Evolutionary conservation across 1,139 yeast genomes (phyloP).

Genomic region (Kurtzmaniella quercitrusa): DNA sequence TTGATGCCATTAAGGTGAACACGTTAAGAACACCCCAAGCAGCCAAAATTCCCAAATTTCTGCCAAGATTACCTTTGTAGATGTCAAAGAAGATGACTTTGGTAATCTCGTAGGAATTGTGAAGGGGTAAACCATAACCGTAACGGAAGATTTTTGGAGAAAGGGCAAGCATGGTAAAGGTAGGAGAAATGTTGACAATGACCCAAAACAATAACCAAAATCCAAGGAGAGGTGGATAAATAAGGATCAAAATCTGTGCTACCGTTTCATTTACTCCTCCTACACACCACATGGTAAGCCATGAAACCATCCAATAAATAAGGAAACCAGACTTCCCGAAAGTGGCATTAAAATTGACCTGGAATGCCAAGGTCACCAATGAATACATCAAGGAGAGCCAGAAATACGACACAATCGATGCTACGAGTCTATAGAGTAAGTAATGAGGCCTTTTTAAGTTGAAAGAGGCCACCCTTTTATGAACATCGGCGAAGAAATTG

Average conservation of each 20-base stretch:
- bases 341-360: constrained; percentile 34
- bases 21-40: constrained; percentile 31
- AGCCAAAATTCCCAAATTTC: constrained; percentile 31
- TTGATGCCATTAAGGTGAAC: constrained; percentile 38
- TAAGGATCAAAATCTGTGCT: constrained; percentile 27
- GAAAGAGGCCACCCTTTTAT: constrained; percentile 37
- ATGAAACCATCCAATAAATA: constrained; percentile 42
- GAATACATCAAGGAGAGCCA: constrained; percentile 35
- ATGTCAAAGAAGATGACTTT: constrained; percentile 35
- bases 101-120: constrained; percentile 33
- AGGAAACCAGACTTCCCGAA: constrained; percentile 41
- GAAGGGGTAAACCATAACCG: constrained; percentile 38
- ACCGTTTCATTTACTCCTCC: constrained; percentile 39
- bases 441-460: constrained; percentile 27
- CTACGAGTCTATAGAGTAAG: constrained; percentile 25
- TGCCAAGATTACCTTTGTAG: constrained; percentile 33
- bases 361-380: constrained; percentile 40
- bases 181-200: constrained; percentile 32
- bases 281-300: constrained; percentile 40
- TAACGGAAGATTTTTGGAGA: constrained; percentile 30
- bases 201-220: constrained; percentile 44
- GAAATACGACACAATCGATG: constrained; percentile 29
- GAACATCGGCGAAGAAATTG: constrained; percentile 53
- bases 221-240: constrained; percentile 37
- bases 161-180: constrained; percentile 34